Percentiles rank a stretch among this genome's conserved stretches.
Evolutionary conservation across 2,329 filamentous ascomycete species (phyloP).

Genomic region (Ceratocystis destructans): DNA sequence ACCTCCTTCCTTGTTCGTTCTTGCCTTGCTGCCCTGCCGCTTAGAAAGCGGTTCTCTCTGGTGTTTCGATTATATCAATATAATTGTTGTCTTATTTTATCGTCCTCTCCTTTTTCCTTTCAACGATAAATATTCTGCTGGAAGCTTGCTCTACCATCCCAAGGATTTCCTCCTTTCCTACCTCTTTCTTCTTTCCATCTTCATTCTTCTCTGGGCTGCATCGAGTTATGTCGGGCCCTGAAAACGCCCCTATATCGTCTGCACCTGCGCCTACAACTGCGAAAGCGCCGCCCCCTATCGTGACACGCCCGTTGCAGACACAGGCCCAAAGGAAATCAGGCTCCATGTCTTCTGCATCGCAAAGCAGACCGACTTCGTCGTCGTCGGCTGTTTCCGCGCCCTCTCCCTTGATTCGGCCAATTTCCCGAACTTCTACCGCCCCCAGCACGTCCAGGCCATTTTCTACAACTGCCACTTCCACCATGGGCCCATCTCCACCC

Average conservation of each 20-base stretch:
- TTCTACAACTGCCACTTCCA: background rate
- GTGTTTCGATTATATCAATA: background rate
- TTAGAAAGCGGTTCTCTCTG: background rate
- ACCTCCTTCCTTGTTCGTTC: too few species aligned
- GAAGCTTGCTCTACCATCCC: background rate
- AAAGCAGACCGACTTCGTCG: constrained; percentile 17
- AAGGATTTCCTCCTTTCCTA: background rate
- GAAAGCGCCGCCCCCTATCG: background rate
- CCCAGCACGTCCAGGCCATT: constrained; percentile 4
- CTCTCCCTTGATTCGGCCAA: constrained; percentile 8
- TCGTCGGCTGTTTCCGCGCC: constrained; percentile 11
- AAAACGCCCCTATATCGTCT: constrained; percentile 8
- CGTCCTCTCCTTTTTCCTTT: background rate
- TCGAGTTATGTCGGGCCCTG: constrained; percentile 16
- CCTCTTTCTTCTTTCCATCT: background rate
- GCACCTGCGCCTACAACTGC: background rate
- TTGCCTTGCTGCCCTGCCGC: constrained; percentile 2
- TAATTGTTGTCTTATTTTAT: background rate
- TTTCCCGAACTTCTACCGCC: constrained; percentile 14
- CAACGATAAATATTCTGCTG: background rate
- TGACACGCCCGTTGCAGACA: background rate
- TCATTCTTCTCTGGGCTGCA: constrained; percentile 3
- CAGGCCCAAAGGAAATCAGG: constrained; percentile 9
- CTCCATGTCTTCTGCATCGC: constrained; percentile 14
- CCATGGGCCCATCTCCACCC: constrained; percentile 12